phyloP scores from a whole-genome alignment of 2,329 filamentous ascomycete species.

The Aureobasidium leucospermi region DNA sequence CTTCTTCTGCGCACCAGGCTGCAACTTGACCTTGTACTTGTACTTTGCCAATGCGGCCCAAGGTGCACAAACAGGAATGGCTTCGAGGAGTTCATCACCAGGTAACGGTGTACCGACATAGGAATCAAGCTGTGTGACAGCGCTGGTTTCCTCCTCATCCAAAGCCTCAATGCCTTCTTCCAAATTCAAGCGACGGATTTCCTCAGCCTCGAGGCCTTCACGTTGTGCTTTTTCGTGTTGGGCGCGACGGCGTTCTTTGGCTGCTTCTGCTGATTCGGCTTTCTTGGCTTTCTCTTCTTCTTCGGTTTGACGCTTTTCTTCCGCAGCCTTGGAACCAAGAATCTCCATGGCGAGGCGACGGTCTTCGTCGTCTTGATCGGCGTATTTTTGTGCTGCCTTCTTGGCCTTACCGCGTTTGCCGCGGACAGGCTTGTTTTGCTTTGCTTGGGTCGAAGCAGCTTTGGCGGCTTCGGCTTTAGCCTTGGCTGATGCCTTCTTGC shows the following conservation, averaged over 20 bases:
- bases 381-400: constrained; percentile 84
- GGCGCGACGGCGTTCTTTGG: constrained; percentile 64
- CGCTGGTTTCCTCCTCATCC: constrained; percentile 29
- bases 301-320: constrained; percentile 61
- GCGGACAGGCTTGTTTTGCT: constrained; percentile 38
- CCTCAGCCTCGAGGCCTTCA: constrained; percentile 70
- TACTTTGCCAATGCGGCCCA: constrained; percentile 59
- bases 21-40: constrained; percentile 93
- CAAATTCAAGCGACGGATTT: constrained; percentile 52
- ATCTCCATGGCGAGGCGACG: constrained; percentile 73
- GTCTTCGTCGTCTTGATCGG: constrained; percentile 90
- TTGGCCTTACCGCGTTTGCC: constrained; percentile 79
- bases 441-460: constrained; percentile 19
- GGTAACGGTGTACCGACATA: constrained; percentile 71
- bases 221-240: constrained; percentile 74
- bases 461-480: constrained; percentile 18
- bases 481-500: constrained; percentile 23
- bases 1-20: constrained; percentile 84
- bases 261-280: constrained; percentile 57
- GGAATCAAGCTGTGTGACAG: constrained; percentile 54
- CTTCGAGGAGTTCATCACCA: constrained; percentile 72
- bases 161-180: constrained; percentile 44
- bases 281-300: constrained; percentile 52
- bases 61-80: constrained; percentile 55
- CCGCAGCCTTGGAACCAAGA: constrained; percentile 67